These are phyloP conservation scores for Penicillium longicatenatum DNA, from an alignment of 495 filamentous ascomycete species.

Conservation along the genomic window DNA sequence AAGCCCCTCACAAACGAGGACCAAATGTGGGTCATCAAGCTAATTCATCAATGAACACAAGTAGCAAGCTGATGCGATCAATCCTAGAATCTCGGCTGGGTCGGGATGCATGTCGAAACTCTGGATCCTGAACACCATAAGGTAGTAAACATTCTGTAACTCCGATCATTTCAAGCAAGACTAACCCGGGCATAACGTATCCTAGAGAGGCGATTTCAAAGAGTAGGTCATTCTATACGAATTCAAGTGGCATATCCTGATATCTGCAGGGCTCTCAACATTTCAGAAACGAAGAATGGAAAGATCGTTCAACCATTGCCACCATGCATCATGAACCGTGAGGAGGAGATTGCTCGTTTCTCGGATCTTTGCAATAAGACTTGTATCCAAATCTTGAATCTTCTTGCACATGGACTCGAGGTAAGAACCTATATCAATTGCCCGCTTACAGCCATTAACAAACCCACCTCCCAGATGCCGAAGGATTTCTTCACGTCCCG, in stretches of 20 bases:
- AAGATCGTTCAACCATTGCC: constrained; percentile 74
- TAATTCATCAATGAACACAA: no score
- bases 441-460: neutral
- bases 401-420: constrained; percentile 68
- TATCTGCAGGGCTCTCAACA: constrained; percentile 71
- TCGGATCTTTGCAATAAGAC: constrained; percentile 62
- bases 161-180: no score
- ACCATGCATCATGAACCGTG: constrained; percentile 48
- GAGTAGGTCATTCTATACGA: constrained; percentile 3
- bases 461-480: constrained; percentile 26
- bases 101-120: constrained; percentile 73
- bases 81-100: constrained; percentile 71
- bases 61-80: neutral
- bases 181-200: neutral
- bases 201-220: constrained; percentile 14
- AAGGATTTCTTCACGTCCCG: constrained; percentile 65
- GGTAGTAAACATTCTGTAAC: constrained; percentile 42
- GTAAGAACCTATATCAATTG: constrained; percentile 29
- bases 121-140: constrained; percentile 76
- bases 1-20: constrained; percentile 63
- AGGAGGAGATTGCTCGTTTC: constrained; percentile 60
- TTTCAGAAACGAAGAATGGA: constrained; percentile 63
- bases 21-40: constrained; percentile 43
- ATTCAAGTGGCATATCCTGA: no score
- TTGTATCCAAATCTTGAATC: constrained; percentile 63